A percentile compares a stretch with the other conserved stretches of the same genome.
phyloP scores from a whole-genome alignment of 768 basidiomycete species.

The Suillus occidentalis region DNA sequence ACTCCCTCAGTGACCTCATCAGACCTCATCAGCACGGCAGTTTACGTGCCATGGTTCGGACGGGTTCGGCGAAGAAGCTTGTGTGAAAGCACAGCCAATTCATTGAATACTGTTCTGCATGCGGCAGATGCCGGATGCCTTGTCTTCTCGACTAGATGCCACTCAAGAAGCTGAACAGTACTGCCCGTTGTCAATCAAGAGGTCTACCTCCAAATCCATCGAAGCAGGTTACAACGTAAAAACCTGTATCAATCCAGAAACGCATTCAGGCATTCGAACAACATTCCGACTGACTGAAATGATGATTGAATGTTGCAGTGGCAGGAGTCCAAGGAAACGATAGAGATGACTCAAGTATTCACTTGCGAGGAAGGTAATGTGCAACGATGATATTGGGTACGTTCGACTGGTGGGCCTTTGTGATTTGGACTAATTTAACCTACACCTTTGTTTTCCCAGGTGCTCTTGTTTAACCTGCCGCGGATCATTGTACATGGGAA shows the following conservation, averaged over 20 bases:
- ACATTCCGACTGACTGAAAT: background rate
- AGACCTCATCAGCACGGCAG: background rate
- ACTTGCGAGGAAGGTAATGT: background rate
- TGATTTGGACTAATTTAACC: background rate
- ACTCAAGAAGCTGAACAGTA: too few relatives aligned
- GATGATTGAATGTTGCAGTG: background rate
- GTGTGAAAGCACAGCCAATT: too few relatives aligned
- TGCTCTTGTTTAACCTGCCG: too few relatives aligned
- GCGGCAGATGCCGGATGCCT: background rate
- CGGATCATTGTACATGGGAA: background rate
- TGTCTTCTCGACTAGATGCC: too few relatives aligned
- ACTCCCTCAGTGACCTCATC: too few relatives aligned
- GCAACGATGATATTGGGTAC: background rate
- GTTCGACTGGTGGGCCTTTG: background rate
- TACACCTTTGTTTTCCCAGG: background rate
- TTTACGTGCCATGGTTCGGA: too few relatives aligned
- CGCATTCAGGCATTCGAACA: background rate
- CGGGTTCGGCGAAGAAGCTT: too few relatives aligned
- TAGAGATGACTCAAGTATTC: background rate
- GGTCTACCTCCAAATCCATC: background rate
- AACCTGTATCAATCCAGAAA: background rate
- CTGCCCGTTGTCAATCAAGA: background rate
- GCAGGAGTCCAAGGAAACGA: background rate
- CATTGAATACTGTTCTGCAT: too few relatives aligned
- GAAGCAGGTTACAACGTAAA: background rate